These are phyloP conservation scores for Puccinia polysora DNA, from an alignment of 1,284 basidiomycete genomes.

Conservation along the genomic window DNA sequence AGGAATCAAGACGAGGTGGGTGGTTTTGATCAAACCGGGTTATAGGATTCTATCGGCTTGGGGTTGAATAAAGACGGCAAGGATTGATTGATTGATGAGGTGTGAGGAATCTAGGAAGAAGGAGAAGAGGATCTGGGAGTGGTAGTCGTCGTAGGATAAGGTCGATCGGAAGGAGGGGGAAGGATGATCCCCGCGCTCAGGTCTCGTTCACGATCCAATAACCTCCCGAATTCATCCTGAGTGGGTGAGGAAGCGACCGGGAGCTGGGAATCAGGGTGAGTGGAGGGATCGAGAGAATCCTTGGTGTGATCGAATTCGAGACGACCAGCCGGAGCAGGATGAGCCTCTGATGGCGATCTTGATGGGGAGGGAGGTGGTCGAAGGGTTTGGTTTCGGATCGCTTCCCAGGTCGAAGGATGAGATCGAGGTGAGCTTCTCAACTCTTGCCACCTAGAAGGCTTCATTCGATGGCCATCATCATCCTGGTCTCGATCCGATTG, in stretches of 20 bases:
- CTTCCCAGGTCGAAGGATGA: slow-evolving; percentile 26
- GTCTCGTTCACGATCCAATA: slow-evolving; percentile 9
- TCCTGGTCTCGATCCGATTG: neutral
- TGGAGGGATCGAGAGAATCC: neutral
- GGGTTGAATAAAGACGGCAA: too few relatives aligned
- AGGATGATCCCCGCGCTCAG: slow-evolving; percentile 14
- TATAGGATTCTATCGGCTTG: too few relatives aligned
- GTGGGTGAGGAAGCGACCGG: neutral
- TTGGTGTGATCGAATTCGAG: too few relatives aligned
- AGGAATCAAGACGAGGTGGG: too few relatives aligned
- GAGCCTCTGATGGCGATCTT: neutral
- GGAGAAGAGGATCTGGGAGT: neutral
- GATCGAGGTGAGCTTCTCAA: neutral
- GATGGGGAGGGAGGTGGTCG: neutral
- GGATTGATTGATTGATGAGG: too few relatives aligned
- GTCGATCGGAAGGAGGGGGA: neutral
- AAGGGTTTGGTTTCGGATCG: slow-evolving; percentile 3
- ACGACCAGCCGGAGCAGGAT: too few relatives aligned
- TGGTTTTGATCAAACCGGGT: too few relatives aligned
- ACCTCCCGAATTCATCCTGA: slow-evolving; percentile 9
- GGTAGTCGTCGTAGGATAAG: neutral
- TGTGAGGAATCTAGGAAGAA: neutral
- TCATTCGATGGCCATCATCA: too few relatives aligned
- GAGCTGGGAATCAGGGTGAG: neutral
- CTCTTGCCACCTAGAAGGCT: slow-evolving; percentile 32